These are phyloP conservation scores for Wickerhamomyces canadensis DNA, from an alignment of 805 yeast species.

Conservation along the genomic window DNA sequence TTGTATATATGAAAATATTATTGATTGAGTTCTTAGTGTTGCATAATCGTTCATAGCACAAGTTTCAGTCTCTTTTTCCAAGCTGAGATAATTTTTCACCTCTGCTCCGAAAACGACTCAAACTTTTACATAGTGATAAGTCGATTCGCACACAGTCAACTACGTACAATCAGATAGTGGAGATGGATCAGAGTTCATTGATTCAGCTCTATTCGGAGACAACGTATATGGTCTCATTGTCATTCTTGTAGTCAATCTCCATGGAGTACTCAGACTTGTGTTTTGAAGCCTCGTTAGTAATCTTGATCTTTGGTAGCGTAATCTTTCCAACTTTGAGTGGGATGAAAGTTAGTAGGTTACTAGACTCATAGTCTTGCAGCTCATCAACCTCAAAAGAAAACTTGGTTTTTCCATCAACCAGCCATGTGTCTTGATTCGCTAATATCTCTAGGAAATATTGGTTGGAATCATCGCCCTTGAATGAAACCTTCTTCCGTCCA, in stretches of 20 bases:
- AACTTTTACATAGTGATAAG: too few species aligned
- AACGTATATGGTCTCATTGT: slow-evolving; percentile 62
- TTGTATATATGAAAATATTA: too few species aligned
- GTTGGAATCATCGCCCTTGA: slow-evolving; percentile 18
- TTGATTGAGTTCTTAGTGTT: too few species aligned
- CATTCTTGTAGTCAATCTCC: slow-evolving; percentile 64
- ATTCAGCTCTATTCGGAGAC: slow-evolving; percentile 45
- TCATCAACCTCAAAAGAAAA: slow-evolving; percentile 40
- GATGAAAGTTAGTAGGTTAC: slow-evolving; percentile 43
- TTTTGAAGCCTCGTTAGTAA: slow-evolving; percentile 28
- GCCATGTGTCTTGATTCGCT: slow-evolving; percentile 66
- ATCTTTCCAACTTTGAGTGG: slow-evolving; percentile 78
- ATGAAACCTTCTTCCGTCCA: slow-evolving; percentile 17
- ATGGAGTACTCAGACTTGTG: slow-evolving; percentile 33
- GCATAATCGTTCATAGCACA: too few species aligned
- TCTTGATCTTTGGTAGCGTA: slow-evolving; percentile 55
- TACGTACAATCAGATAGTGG: too few species aligned
- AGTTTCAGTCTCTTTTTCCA: too few species aligned
- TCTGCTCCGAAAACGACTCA: too few species aligned
- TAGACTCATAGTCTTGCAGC: slow-evolving; percentile 7
- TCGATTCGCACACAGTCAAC: too few species aligned
- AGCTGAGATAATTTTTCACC: too few species aligned
- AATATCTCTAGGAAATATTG: slow-evolving; percentile 42
- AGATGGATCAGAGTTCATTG: too few species aligned
- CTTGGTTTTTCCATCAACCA: slow-evolving; percentile 65